Conservation (phyloP, 2,329 filamentous ascomycete genomes). For the Beauveria brongniartii region DNA sequence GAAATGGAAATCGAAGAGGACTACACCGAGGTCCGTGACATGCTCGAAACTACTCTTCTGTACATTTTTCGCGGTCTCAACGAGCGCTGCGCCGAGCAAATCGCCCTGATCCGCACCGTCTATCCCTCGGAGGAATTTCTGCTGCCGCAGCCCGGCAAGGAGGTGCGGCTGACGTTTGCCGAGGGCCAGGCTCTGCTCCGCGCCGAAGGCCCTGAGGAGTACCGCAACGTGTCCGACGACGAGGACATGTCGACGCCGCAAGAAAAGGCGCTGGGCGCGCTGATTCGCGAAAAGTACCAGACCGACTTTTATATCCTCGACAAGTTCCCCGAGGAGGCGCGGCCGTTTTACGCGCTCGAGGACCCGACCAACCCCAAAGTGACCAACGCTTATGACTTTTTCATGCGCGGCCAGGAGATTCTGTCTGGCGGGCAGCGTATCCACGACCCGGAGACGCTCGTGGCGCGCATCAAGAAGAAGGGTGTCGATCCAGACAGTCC, state of each 20-base stretch:
- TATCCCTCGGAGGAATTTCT: conserved; percentile 75
- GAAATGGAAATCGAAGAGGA: conserved; percentile 80
- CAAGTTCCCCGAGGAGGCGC: conserved; percentile 83
- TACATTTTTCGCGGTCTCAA: conserved; percentile 69
- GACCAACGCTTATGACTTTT: conserved; percentile 70
- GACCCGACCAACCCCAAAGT: conserved; percentile 58
- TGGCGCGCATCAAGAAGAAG: conserved; percentile 67
- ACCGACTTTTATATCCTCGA: conserved; percentile 97
- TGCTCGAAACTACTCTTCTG: conserved; percentile 67
- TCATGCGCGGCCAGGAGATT: conserved; percentile 89
- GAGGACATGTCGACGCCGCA: conserved; percentile 76
- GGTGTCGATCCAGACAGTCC: conserved; percentile 68
- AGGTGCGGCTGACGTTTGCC: conserved; percentile 68
- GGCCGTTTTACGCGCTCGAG: conserved; percentile 88
- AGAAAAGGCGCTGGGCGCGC: conserved; percentile 79
- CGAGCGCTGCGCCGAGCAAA: conserved; percentile 59
- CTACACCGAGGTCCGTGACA: conserved; percentile 66
- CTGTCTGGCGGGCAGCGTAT: conserved; percentile 89
- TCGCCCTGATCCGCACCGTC: conserved; percentile 61
- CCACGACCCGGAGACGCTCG: conserved; percentile 67
- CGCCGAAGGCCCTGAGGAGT: conserved; percentile 62
- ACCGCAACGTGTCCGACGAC: conserved; percentile 59
- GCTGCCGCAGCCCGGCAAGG: conserved; percentile 64
- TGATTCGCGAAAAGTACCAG: conserved; percentile 81
- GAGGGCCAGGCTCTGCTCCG: conserved; percentile 72